Evolutionary conservation across 2,329 filamentous ascomycete species (phyloP), one percentile per base, ranked within the genome.

Genomic region (Xylaria sp.): DNA sequence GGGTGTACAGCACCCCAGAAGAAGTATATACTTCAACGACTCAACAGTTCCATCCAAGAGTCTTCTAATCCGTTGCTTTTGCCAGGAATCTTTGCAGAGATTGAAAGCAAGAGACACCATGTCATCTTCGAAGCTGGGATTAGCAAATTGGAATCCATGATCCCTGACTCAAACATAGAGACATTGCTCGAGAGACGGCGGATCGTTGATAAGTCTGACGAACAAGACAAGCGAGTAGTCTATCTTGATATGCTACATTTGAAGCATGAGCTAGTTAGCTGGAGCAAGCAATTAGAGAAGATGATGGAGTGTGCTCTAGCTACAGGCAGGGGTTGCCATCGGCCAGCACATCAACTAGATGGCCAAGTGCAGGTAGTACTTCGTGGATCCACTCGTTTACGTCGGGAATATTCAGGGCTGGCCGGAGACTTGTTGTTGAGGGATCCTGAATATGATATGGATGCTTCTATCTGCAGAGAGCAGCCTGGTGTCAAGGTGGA

Each of bases 61-160:
- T 48, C 61, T 19, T 4, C 44, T 52, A 69, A 75, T 43, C 72
- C 73, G 2, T 58, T 75, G 11, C 59, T 74, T 0, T 23, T 74
- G 5, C 66, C 68, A 1, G 71, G 67, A 7, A 68, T 75, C 2
- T 63, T 75, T 13, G 70, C 67, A 3, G 72, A 74, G 54, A 55
- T 74, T 1, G 72, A 75, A 53, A 60, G 66, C 3, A 43, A 48
- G 0, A 66, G 71, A 21, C 67, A 72, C 13, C 43, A 64, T 4
- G 7, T 46, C 0, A 49, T 67, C 7, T 65, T 71, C 1, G 60
- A 69, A 3, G 7, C 41, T 2, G 63, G 52, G 9, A 58, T 68
- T n/a, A 29, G 57, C 41, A 52, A 67, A 3, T 47, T 73, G 1
- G 67, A 72, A 33, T 53, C 19, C 2, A 23, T 46, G 8, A 48